Evolutionary conservation across 1,284 basidiomycete genomes (phyloP).

Genomic region (Wolfiporia cocos): DNA sequence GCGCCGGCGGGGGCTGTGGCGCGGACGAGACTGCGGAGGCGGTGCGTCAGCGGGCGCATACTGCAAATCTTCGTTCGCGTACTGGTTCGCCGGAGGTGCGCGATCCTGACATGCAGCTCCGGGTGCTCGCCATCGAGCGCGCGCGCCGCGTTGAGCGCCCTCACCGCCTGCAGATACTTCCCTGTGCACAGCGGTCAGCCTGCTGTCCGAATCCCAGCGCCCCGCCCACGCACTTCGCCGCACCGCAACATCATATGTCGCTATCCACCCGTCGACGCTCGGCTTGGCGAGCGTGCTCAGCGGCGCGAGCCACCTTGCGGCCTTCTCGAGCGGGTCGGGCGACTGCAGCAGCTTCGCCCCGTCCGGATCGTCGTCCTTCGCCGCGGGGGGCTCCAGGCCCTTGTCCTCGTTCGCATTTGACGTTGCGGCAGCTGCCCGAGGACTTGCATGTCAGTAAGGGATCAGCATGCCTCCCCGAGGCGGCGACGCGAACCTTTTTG

Average conservation of each 20-base stretch:
- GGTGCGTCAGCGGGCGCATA: neutral
- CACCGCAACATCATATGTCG: constrained; percentile 77
- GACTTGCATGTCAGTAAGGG: constrained; percentile 1
- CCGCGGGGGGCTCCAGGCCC: constrained; percentile 55
- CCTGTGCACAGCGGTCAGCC: constrained; percentile 35
- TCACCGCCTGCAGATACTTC: constrained; percentile 75
- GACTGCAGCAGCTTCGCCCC: constrained; percentile 66
- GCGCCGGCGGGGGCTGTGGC: constrained; percentile 34
- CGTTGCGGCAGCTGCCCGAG: constrained; percentile 20
- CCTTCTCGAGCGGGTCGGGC: constrained; percentile 71
- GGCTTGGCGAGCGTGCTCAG: constrained; percentile 48
- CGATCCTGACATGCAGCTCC: constrained; percentile 64
- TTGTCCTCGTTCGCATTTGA: constrained; percentile 60
- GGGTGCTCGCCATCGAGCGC: constrained; percentile 55
- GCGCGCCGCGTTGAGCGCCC: constrained; percentile 60
- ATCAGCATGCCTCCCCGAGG: neutral
- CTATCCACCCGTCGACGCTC: constrained; percentile 69
- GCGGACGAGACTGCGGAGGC: constrained; percentile 33
- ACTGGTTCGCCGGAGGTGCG: constrained; percentile 48
- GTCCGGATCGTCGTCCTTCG: constrained; percentile 81
- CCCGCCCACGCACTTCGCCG: constrained; percentile 56
- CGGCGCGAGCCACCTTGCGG: constrained; percentile 69
- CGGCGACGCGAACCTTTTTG: constrained; percentile 42
- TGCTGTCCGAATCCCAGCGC: neutral
- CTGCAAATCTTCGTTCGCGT: constrained; percentile 31